Evolutionary conservation across 1,284 basidiomycete genomes (phyloP).

Genomic region (Psilocybe mexicana): DNA sequence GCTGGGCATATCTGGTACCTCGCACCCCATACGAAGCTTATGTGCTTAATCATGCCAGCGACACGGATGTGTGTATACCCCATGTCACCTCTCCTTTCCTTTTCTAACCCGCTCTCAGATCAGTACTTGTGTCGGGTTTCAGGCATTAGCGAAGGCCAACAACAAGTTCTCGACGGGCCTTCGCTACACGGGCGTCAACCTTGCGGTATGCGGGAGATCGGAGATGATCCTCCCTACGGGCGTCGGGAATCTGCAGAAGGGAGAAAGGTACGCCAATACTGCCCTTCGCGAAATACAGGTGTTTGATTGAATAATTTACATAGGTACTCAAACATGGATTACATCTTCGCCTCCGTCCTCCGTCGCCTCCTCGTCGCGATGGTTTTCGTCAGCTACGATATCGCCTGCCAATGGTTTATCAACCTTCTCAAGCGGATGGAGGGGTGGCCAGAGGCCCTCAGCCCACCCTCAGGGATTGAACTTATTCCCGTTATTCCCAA

Average conservation of each 20-base stretch:
- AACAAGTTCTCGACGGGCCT: not conserved
- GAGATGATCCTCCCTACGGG: not conserved
- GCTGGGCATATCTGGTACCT: slow-evolving; percentile 7
- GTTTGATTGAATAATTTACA: too few relatives aligned
- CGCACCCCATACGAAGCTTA: slow-evolving; percentile 4
- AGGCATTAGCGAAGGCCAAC: slow-evolving; percentile 8
- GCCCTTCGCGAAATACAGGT: too few relatives aligned
- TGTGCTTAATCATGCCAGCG: not conserved
- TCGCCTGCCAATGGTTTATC: not conserved
- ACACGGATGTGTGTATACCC: slow-evolving; percentile 1
- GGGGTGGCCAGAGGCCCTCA: not conserved
- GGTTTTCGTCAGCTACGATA: slow-evolving; percentile 13
- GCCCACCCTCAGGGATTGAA: not conserved
- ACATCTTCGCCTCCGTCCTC: slow-evolving; percentile 1
- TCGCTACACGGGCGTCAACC: not conserved
- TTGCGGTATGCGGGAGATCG: too few relatives aligned
- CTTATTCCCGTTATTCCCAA: slow-evolving; percentile 13
- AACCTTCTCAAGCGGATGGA: slow-evolving; percentile 3
- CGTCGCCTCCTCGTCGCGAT: not conserved
- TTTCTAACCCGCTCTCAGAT: not conserved
- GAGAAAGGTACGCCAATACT: too few relatives aligned
- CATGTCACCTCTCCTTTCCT: not conserved
- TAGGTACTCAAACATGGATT: slow-evolving; percentile 24
- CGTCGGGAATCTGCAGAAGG: not conserved
- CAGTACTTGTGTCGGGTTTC: slow-evolving; percentile 5